A percentile compares a stretch with the other conserved stretches of the same genome.
Evolutionary conservation across 2,329 filamentous ascomycete genomes (phyloP).

Genomic region (Paecilomyces niveus): DNA sequence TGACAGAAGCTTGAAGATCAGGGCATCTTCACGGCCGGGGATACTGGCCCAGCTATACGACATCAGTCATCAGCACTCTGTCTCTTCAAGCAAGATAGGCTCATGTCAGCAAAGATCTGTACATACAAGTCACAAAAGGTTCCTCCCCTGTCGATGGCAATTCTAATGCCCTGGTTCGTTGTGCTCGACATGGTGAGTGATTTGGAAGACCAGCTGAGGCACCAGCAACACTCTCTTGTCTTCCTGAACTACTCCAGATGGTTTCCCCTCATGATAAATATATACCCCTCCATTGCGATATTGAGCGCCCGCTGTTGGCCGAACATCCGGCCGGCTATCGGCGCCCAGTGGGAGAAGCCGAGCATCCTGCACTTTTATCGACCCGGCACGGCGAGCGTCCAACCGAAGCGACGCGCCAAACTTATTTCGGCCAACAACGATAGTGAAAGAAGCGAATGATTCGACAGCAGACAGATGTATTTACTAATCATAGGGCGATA

Average conservation of each 20-base stretch:
- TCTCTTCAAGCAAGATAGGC: not conserved
- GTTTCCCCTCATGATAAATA: not conserved
- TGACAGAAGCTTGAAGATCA: conserved; percentile 21
- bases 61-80: not conserved
- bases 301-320: not conserved
- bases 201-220: not conserved
- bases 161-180: conserved; percentile 4
- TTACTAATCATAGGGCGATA: not conserved
- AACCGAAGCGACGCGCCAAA: not conserved
- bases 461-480: not conserved
- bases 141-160: conserved; percentile 14
- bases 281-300: not conserved
- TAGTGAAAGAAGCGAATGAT: not conserved
- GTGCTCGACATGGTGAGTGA: conserved; percentile 1
- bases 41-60: conserved; percentile 9
- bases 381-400: not conserved
- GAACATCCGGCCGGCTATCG: not conserved
- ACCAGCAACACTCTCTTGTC: too few species aligned
- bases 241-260: not conserved
- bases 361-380: not conserved
- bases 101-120: not conserved
- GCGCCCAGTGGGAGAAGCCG: not conserved
- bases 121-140: conserved; percentile 13
- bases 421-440: not conserved
- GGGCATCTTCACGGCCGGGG: conserved; percentile 13